Evolutionary conservation across 495 filamentous ascomycete genomes (phyloP).

Genomic region (Symbiotaphrina buchneri): DNA sequence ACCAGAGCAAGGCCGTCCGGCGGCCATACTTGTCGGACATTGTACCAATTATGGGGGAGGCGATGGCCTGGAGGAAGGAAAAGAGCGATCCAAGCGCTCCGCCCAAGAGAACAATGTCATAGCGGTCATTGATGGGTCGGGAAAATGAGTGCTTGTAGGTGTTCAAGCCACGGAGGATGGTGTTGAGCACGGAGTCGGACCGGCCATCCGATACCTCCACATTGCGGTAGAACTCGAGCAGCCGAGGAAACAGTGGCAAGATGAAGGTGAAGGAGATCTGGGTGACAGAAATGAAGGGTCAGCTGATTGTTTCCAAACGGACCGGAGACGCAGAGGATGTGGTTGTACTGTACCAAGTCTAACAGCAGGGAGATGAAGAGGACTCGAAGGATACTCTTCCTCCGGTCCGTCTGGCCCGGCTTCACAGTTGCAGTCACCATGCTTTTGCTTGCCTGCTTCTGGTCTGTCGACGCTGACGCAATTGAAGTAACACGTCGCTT

Average conservation of each 20-base stretch:
- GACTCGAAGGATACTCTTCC: slow-evolving; percentile 70
- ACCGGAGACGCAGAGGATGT: neutral
- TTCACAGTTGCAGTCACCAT: slow-evolving; percentile 9
- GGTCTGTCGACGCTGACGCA: too few relatives aligned
- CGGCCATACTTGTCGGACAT: slow-evolving; percentile 82
- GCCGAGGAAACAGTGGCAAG: slow-evolving; percentile 81
- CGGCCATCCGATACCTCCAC: slow-evolving; percentile 23
- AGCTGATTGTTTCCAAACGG: slow-evolving; percentile 4
- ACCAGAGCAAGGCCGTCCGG: slow-evolving; percentile 66
- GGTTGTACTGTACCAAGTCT: slow-evolving; percentile 30
- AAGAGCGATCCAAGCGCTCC: slow-evolving; percentile 87
- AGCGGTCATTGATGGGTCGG: slow-evolving; percentile 80
- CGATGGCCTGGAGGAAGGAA: slow-evolving; percentile 80
- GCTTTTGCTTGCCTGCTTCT: too few relatives aligned
- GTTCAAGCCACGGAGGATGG: slow-evolving; percentile 66
- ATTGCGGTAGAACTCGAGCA: slow-evolving; percentile 85
- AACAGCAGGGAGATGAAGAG: slow-evolving; percentile 48
- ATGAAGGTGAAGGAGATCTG: slow-evolving; percentile 92
- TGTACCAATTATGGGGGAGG: slow-evolving; percentile 74
- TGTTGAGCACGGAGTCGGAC: slow-evolving; percentile 41
- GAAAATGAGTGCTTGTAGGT: slow-evolving; percentile 89
- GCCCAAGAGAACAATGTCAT: slow-evolving; percentile 91
- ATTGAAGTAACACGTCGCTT: too few relatives aligned
- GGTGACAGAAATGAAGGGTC: too few relatives aligned
- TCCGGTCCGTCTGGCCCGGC: slow-evolving; percentile 15